These are phyloP conservation scores for Eucalyptus polyanthemos DNA, from an alignment of 345 rosid genomes.

Conservation along the genomic window DNA sequence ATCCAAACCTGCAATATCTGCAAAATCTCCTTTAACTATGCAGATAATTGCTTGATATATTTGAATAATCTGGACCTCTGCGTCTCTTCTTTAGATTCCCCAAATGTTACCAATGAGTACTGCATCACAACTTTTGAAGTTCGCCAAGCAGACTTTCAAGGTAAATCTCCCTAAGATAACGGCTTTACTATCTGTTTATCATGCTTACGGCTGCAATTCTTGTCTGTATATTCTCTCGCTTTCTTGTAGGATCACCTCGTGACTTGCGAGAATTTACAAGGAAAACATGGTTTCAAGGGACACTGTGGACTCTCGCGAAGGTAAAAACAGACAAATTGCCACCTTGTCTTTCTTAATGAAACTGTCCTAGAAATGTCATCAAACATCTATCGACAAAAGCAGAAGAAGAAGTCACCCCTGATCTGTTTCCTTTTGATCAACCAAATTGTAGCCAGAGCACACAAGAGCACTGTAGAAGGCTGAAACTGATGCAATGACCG, in stretches of 20 bases:
- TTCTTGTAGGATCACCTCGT: background rate
- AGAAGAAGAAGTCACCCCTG: background rate
- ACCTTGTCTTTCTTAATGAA: background rate
- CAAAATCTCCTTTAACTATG: background rate
- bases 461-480: background rate
- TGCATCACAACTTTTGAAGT: background rate
- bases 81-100: background rate
- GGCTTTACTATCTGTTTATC: background rate
- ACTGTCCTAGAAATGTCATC: background rate
- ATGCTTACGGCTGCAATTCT: background rate
- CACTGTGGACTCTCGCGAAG: background rate
- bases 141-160: background rate
- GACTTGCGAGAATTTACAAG: background rate
- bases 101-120: background rate
- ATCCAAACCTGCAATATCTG: background rate
- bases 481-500: background rate
- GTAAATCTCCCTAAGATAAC: background rate
- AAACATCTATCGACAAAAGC: background rate
- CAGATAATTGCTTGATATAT: background rate
- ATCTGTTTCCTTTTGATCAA: background rate
- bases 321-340: background rate
- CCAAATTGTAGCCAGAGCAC: background rate
- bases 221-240: background rate
- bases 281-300: background rate
- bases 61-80: background rate